phyloP scores from a whole-genome alignment of 177 flowering plant species.

The Telopea speciosissima region DNA sequence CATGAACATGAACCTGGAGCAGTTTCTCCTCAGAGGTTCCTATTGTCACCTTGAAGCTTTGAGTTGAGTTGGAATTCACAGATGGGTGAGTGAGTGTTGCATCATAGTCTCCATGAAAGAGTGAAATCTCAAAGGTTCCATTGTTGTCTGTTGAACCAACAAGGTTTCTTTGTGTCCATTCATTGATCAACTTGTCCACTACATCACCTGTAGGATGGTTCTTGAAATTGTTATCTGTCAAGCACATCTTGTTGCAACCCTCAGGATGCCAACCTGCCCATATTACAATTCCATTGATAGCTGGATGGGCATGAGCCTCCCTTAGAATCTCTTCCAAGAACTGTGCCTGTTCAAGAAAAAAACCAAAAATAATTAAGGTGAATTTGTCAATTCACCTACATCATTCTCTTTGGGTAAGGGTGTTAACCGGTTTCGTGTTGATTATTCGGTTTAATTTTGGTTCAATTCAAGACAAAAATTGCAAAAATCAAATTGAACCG shows the following conservation, averaged over 20 bases:
- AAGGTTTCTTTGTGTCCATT: constrained; percentile 17
- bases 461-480: too few relatives aligned
- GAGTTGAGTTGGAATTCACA: constrained; percentile 14
- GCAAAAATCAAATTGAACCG: too few relatives aligned
- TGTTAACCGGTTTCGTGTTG: too few relatives aligned
- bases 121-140: constrained; percentile 18
- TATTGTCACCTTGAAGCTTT: constrained; percentile 10
- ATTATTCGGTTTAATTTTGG: too few relatives aligned
- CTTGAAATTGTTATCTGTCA: constrained; percentile 44
- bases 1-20: constrained; percentile 5
- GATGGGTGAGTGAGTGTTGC: constrained; percentile 21
- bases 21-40: not conserved
- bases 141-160: constrained; percentile 20
- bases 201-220: constrained; percentile 56
- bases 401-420: too few relatives aligned
- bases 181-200: constrained; percentile 48
- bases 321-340: constrained; percentile 51
- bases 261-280: constrained; percentile 28
- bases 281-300: constrained; percentile 47
- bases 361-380: not conserved
- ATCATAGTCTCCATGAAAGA: constrained; percentile 48
- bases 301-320: constrained; percentile 52
- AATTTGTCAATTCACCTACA: not conserved
- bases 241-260: constrained; percentile 34
- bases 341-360: constrained; percentile 29